These are phyloP conservation scores for Trichoderma virens DNA, from an alignment of 495 filamentous ascomycete genomes.

Conservation along the genomic window DNA sequence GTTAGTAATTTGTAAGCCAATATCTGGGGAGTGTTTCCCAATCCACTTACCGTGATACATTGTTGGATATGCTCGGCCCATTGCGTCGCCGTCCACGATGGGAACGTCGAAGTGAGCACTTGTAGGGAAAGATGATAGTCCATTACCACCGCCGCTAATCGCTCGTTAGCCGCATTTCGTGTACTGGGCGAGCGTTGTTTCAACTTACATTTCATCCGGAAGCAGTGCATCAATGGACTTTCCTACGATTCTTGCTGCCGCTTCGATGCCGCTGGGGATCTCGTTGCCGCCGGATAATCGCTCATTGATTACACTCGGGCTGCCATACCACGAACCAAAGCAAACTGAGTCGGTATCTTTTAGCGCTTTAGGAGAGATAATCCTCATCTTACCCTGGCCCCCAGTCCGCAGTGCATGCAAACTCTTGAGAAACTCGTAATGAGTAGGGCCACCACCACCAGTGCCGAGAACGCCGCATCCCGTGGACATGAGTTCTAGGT, in stretches of 20 bases:
- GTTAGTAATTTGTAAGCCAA: not conserved
- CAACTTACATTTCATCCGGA: constrained; percentile 5
- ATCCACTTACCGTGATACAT: not conserved
- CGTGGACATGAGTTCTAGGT: not conserved
- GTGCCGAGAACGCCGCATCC: not conserved
- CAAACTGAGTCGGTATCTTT: not conserved
- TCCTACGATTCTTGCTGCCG: not conserved
- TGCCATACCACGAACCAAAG: constrained; percentile 3
- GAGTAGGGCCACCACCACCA: not conserved
- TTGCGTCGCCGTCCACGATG: not conserved
- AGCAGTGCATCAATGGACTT: not conserved
- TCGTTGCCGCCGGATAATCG: not conserved
- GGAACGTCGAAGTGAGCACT: not conserved
- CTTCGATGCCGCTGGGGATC: not conserved
- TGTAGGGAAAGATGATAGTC: not conserved
- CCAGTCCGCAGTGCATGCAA: not conserved
- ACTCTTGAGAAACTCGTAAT: constrained; percentile 2
- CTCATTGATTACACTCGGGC: constrained; percentile 4
- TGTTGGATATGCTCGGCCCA: not conserved
- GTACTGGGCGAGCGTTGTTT: too few relatives aligned
- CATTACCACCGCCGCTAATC: not conserved
- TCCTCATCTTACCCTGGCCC: not conserved
- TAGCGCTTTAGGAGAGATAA: not conserved
- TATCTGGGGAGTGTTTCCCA: not conserved
- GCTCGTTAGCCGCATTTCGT: not conserved